Conservation (phyloP, 2,329 filamentous ascomycete species). For the Cercospora nicotianae region DNA sequence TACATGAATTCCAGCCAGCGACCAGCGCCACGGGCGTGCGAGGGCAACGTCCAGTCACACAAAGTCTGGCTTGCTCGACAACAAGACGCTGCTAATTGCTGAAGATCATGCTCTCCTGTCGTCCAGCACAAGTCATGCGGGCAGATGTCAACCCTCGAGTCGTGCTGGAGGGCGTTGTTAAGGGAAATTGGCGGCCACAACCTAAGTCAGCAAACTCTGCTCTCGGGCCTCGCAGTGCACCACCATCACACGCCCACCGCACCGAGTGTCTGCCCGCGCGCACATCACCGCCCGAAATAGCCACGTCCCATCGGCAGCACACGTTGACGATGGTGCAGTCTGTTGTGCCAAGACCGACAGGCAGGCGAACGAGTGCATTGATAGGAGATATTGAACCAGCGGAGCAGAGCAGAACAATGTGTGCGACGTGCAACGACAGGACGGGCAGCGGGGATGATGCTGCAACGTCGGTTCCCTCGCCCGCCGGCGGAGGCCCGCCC, state of each 20-base stretch:
- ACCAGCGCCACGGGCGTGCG: not conserved
- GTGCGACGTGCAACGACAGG: conserved; percentile 4
- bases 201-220: not conserved
- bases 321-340: not conserved
- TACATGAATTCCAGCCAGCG: not conserved
- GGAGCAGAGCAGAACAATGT: conserved; percentile 1
- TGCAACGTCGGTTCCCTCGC: not conserved
- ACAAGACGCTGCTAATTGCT: not conserved
- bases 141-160: not conserved
- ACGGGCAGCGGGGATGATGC: conserved; percentile 6
- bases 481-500: not conserved
- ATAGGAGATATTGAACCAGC: not conserved
- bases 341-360: not conserved
- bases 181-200: not conserved
- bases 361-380: not conserved
- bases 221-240: conserved; percentile 1
- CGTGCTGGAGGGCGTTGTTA: not conserved
- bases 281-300: not conserved
- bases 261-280: not conserved
- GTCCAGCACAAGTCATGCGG: not conserved
- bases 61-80: not conserved
- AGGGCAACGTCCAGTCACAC: conserved; percentile 2
- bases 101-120: conserved; percentile 2
- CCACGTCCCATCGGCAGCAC: not conserved
- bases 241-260: not conserved